phyloP scores from a whole-genome alignment of 1,139 yeast species.

The Lodderomyces margitis region DNA sequence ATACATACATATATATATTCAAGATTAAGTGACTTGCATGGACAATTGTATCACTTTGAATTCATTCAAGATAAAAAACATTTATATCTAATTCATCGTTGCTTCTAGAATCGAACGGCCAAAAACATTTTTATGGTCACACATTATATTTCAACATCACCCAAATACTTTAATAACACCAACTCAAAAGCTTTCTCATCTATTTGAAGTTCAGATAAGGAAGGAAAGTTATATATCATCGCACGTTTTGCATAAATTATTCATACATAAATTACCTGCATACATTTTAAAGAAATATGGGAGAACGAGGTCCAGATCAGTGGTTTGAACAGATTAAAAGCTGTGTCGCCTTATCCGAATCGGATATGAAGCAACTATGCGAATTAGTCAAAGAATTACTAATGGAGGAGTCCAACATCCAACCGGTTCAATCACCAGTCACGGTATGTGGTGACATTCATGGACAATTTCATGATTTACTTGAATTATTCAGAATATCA shows the following conservation, averaged over 20 bases:
- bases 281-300: conserved; percentile 51
- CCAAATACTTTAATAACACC: too few species aligned
- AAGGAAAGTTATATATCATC: background rate
- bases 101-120: background rate
- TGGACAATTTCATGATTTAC: conserved; percentile 93
- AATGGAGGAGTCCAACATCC: conserved; percentile 81
- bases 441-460: conserved; percentile 98
- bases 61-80: too few species aligned
- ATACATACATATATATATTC: background rate
- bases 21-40: too few species aligned
- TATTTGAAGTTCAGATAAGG: too few species aligned
- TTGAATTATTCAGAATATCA: conserved; percentile 84
- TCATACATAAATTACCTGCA: background rate
- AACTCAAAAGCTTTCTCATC: too few species aligned
- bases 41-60: too few species aligned
- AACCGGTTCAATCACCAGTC: conserved; percentile 96
- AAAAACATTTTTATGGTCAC: background rate
- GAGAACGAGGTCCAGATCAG: conserved; percentile 87
- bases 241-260: too few species aligned
- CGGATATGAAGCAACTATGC: conserved; percentile 94
- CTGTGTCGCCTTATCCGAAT: conserved; percentile 84
- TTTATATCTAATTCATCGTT: background rate
- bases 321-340: conserved; percentile 94
- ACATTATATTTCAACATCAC: too few species aligned
- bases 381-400: conserved; percentile 86